Conservation (phyloP, 2,329 filamentous ascomycete genomes). For the Lasiodiplodia sp. region DNA sequence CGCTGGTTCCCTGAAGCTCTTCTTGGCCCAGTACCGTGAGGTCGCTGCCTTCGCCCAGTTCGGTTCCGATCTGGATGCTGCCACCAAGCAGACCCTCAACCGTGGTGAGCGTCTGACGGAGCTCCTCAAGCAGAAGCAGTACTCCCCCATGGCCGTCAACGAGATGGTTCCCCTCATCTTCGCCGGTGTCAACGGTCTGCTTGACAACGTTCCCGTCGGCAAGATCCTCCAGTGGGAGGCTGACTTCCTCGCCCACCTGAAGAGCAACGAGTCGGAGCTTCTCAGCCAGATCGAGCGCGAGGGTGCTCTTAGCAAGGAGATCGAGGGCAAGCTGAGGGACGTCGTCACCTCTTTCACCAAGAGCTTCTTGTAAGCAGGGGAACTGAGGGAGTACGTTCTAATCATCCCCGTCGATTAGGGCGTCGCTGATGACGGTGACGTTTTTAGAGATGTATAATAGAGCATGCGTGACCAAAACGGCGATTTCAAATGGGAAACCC, state of each 20-base stretch:
- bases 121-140: slow-evolving; percentile 99
- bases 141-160: slow-evolving; percentile 97
- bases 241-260: slow-evolving; percentile 92
- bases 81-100: slow-evolving; percentile 97
- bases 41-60: slow-evolving; percentile 99
- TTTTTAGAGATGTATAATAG: slow-evolving; percentile 42
- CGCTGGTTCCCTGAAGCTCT: slow-evolving; percentile 98
- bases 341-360: slow-evolving; percentile 84
- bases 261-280: slow-evolving; percentile 86
- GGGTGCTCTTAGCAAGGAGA: slow-evolving; percentile 93
- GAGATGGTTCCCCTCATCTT: slow-evolving; percentile 99
- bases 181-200: slow-evolving; percentile 97
- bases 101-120: slow-evolving; percentile 99
- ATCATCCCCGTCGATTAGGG: slow-evolving; percentile 24
- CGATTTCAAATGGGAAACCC: slow-evolving; percentile 41
- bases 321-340: slow-evolving; percentile 83
- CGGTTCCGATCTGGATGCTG: slow-evolving; percentile 98
- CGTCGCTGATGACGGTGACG: slow-evolving; percentile 30
- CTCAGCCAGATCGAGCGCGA: slow-evolving; percentile 91
- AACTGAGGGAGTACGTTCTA: slow-evolving; percentile 29
- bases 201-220: slow-evolving; percentile 86
- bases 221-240: slow-evolving; percentile 94
- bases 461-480: slow-evolving; percentile 48
- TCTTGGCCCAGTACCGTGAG: slow-evolving; percentile 99
- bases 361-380: slow-evolving; percentile 72